Conservation (phyloP, 345 rosid species). For the Hypericum androsaemum region DNA sequence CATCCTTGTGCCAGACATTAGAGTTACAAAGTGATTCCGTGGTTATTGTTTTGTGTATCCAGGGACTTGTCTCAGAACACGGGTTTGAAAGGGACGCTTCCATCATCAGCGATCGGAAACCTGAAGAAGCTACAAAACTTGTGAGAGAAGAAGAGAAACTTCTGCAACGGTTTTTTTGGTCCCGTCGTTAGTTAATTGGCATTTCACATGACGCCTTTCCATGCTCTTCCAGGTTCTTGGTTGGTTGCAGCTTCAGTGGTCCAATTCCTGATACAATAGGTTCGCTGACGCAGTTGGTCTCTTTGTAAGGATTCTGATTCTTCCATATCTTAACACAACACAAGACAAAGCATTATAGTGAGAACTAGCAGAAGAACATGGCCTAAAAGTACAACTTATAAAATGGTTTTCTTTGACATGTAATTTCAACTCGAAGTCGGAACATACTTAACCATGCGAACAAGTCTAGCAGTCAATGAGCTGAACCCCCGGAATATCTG, state of each 20-base stretch:
- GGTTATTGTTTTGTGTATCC: slow-evolving; percentile 13
- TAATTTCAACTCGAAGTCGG: too few relatives aligned
- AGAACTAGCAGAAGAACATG: too few relatives aligned
- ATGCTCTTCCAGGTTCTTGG: slow-evolving; percentile 38
- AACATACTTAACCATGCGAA: too few relatives aligned
- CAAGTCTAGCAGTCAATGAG: too few relatives aligned
- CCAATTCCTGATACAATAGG: slow-evolving; percentile 64
- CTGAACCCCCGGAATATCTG: too few relatives aligned
- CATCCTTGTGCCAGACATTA: too few relatives aligned
- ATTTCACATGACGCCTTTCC: background rate
- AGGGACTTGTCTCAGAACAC: slow-evolving; percentile 82
- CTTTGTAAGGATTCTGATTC: slow-evolving; percentile 40
- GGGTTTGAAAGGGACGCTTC: slow-evolving; percentile 56
- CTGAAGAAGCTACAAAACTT: slow-evolving; percentile 47
- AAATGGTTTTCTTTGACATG: too few relatives aligned
- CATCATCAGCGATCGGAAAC: slow-evolving; percentile 36
- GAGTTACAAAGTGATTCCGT: background rate
- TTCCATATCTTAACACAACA: background rate
- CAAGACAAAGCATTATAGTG: background rate
- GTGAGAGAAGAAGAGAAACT: slow-evolving; percentile 34
- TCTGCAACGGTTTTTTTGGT: slow-evolving; percentile 4
- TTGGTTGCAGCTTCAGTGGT: slow-evolving; percentile 68
- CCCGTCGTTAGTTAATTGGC: slow-evolving; percentile 1
- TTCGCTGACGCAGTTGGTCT: slow-evolving; percentile 30
- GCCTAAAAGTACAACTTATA: too few relatives aligned